Evolutionary conservation across 2,329 filamentous ascomycete genomes (phyloP), one percentile per base, ranked within the genome.

Genomic region (Aspergillus caelatus): DNA sequence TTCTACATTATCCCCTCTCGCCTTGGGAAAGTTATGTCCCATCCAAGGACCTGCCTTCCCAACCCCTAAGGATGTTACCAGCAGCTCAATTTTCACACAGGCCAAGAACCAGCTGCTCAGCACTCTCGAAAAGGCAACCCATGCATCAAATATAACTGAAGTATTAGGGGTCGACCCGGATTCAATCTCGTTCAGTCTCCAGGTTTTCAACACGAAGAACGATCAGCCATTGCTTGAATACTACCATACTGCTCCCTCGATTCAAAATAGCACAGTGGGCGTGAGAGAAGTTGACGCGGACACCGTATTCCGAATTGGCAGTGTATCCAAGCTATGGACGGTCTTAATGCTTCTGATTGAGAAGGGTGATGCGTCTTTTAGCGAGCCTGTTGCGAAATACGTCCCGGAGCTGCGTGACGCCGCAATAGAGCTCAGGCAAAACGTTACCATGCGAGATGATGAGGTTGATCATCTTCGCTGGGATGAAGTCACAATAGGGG

Each of bases 401-500:
- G 12, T 50, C 46, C 23, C 46, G 14, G 46, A 50, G 7, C 26
- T 50, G 26, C 46, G 46, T 3, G 45, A 50, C 30, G 46, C 26
- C 14, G 26, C 46, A 28, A 50, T 30, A 19, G 6, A 50, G 26
- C 46, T 50, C 11, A 23, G 28, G 2, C 2, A 12, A 5, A 46
- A 58, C 19, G 28, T 69, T 65, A 30, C 61, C 67, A 43, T 67
- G 63, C 4, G 65, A 56, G 57, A 69, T 14, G 73, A 78, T 55
- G 63, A 64, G 7, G 68, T 81, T 12, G 68, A 72, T 21, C 70
- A 71, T 0, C 70, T 81, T 5, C 70, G 75, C 39, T 85, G 82
- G 82, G 75, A 82, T 26, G 77, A 81, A 10, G 72, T 85, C 36
- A 84, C 81, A 0, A 70, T 83, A 9, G 76, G 77, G 6, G 74